A percentile compares a stretch with the other conserved stretches of the same genome.
These are phyloP conservation scores for Alternaria arborescens DNA, from an alignment of 2,329 filamentous ascomycete genomes.

Conservation along the genomic window DNA sequence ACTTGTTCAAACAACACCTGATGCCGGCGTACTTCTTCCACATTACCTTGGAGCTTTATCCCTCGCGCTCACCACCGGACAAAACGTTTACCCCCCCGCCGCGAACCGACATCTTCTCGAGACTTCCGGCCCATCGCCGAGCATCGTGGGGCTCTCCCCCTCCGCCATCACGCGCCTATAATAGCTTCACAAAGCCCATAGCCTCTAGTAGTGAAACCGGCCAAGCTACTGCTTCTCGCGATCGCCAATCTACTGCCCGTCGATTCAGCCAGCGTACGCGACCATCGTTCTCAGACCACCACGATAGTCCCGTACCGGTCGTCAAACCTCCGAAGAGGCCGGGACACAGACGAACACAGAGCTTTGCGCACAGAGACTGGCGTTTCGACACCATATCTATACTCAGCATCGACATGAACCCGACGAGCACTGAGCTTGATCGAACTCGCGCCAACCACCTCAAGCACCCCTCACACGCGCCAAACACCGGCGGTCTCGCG, in stretches of 20 bases:
- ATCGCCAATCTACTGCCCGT: slow-evolving; percentile 30
- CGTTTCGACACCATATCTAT: slow-evolving; percentile 81
- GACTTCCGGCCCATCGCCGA: slow-evolving; percentile 55
- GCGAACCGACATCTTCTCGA: slow-evolving; percentile 45
- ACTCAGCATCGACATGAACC: slow-evolving; percentile 79
- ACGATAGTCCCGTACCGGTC: slow-evolving; percentile 47
- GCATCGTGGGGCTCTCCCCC: slow-evolving; percentile 48
- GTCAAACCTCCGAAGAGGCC: slow-evolving; percentile 48
- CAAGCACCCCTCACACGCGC: slow-evolving; percentile 56
- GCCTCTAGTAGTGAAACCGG: slow-evolving; percentile 39
- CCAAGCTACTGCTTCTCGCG: slow-evolving; percentile 21
- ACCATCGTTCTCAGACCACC: slow-evolving; percentile 48
- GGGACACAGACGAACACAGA: slow-evolving; percentile 33
- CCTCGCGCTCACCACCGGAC: slow-evolving; percentile 46
- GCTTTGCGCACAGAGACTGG: slow-evolving; percentile 69
- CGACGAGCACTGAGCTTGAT: slow-evolving; percentile 38
- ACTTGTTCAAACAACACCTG: slow-evolving; percentile 25
- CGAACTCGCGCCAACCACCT: slow-evolving; percentile 44
- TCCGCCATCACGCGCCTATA: slow-evolving; percentile 23
- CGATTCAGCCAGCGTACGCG: slow-evolving; percentile 45
- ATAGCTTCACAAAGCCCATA: slow-evolving; percentile 24
- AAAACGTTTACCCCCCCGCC: slow-evolving; percentile 52
- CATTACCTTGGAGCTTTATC: slow-evolving; percentile 67
- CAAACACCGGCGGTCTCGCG: slow-evolving; percentile 65
- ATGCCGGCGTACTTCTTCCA: slow-evolving; percentile 73